Base-by-base conservation (phyloP, 129 eudicot genomes). In the Pittosporum tobira region DNA sequence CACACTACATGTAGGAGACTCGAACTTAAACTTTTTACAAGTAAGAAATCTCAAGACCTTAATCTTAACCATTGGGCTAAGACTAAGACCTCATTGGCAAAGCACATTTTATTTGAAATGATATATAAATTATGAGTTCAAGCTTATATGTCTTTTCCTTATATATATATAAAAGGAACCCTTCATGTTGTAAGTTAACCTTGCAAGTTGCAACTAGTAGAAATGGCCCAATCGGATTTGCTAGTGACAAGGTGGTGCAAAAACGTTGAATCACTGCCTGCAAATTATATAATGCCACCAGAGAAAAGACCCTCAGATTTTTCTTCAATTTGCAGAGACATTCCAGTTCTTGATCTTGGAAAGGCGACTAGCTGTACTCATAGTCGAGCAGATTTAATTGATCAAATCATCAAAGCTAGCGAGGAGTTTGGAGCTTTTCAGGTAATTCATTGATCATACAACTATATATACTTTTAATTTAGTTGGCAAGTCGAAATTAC, bases 191-290 rank as follows among this genome's bases (percentile, higher is more conserved):
- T n/a, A 40, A 4, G 2, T 10, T 6, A 40, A 10, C 3, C 18
- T 1, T 40, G 15, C n/a, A 3, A 10, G 9, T 27, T 29, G 25
- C n/a, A 28, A 22, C 25, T n/a, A 45, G 27, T 18, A 44, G 18
- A 20, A 8, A 10, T 49, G 48, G 25, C 54, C 9, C 54, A 36
- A 34, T 59, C 73, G 70, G 74, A 72, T 51, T 36, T 51, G 58
- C 77, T 79, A 19, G 71, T 79, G 28, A 49, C 84, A 56, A 74
- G 60, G 51, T 79, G 80, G 84, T 74, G 77, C 36, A 62, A 74
- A 59, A 68, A 64, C 51, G 69, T 70, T 48, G 50, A 70, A 49
- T 70, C 77, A 19, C 25, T 79, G 19, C 84, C 84, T 49, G 54
- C 59, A 15, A 65, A 70, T 72, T 79, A 79, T 16, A 28, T 79